Evolutionary conservation across 2,329 filamentous ascomycete genomes (phyloP).

Genomic region (Xylariaceae sp.): DNA sequence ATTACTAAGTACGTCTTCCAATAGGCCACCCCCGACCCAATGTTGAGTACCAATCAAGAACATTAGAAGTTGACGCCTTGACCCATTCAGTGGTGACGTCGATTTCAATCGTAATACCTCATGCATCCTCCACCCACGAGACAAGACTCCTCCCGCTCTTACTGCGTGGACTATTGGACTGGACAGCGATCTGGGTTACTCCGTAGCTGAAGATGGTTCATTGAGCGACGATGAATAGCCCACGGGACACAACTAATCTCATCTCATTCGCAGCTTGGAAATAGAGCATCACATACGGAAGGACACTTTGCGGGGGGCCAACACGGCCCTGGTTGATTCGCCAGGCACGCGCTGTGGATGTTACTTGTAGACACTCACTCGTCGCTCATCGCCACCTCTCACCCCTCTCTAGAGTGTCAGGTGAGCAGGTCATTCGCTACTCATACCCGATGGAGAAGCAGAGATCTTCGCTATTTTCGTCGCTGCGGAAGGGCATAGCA

Average conservation of each 20-base stretch:
- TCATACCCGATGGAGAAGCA: constrained; percentile 18
- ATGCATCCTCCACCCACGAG: background rate
- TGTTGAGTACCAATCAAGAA: constrained; percentile 21
- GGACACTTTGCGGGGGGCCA: constrained; percentile 1
- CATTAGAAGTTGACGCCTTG: background rate
- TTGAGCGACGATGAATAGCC: background rate
- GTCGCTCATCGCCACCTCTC: constrained; percentile 17
- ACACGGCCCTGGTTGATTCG: background rate
- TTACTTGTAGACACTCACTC: background rate
- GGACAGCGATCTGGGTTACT: background rate
- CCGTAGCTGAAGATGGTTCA: background rate
- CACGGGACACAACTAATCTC: background rate
- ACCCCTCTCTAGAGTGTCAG: constrained; percentile 19
- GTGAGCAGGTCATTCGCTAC: constrained; percentile 25
- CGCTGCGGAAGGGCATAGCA: constrained; percentile 14
- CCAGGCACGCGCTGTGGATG: background rate
- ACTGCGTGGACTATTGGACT: background rate
- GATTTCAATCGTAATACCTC: background rate
- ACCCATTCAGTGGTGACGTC: constrained; percentile 4
- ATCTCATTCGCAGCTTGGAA: constrained; percentile 9
- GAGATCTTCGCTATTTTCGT: constrained; percentile 28
- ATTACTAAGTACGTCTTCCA: constrained; percentile 5
- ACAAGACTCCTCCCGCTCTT: constrained; percentile 9
- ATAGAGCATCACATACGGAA: constrained; percentile 7
- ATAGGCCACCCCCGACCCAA: constrained; percentile 14